Evolutionary conservation across 2,329 filamentous ascomycete genomes (phyloP), one percentile per base, ranked within the genome.

Genomic region (Fusarium virguliforme): DNA sequence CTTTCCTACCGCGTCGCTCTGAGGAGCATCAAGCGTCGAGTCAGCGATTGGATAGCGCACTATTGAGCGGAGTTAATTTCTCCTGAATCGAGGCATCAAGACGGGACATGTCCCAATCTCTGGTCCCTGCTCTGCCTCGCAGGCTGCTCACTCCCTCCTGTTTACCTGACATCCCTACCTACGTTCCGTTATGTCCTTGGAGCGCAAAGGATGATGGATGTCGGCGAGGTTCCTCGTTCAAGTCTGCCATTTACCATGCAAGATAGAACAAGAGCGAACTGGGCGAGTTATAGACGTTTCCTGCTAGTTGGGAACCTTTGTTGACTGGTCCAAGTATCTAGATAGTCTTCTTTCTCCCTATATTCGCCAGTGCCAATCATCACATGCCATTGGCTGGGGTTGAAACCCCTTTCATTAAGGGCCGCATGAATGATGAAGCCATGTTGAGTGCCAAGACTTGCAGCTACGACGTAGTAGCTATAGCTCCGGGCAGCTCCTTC

Each of bases 1-100:
- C 65, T 70, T 72, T 67, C 69, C 69, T 60, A 58, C 60, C 58
- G 51, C 62, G 62, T 62, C 58, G 58, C 62, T 72, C 68, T 70
- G 69, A 51, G 40, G 46, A 32, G 69, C 69, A 60, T 26, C 38
- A 50, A 58, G 62, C 62, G 65, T 60, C 71, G 54, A 55, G 46
- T 64, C 22, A 38, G 69, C 62, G 66, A 62, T 70, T 70, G 69
- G 62, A 60, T 67, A 72, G 51, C 73, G 60, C 58, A 63, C 56
- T 62, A 62, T 58, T 66, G 67, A 72, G 65, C 56, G 62, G 60
- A 74, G 67, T 58, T 74, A 67, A 75, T 60, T 63, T 68, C 57
- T 56, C 50, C 65, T 72, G 62, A 74, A 74, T 74, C 62, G 68
- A 74, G 61, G 71, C 59, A 67, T 55, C 55, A 63, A 59, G 72